Percentiles rank a stretch among this genome's conserved stretches.
phyloP scores from a whole-genome alignment of 208 protist genomes.

The Trypanosoma scelopori region DNA sequence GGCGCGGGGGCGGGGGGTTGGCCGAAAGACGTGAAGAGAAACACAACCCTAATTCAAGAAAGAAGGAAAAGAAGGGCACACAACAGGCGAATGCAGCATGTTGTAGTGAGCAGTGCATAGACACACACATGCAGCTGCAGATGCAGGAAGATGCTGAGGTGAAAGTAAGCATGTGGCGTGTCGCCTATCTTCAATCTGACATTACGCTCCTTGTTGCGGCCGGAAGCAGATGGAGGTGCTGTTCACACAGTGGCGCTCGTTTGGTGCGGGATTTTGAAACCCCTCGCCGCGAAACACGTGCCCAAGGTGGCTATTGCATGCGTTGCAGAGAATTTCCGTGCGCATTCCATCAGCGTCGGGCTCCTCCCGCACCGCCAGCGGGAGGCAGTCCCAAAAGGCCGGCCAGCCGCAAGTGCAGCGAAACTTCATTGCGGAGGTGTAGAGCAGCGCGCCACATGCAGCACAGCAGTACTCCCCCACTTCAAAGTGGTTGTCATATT shows the following conservation, averaged over 20 bases:
- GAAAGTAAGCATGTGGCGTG: no score
- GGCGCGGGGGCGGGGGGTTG: no score
- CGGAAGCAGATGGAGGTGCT: slow-evolving; percentile 65
- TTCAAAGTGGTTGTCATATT: slow-evolving; percentile 65
- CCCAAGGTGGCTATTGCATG: slow-evolving; percentile 92
- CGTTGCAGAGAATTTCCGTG: slow-evolving; percentile 91
- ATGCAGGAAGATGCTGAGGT: background rate
- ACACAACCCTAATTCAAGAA: background rate
- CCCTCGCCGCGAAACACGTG: slow-evolving; percentile 92
- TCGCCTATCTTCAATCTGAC: no score
- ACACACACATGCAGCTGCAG: slow-evolving; percentile 11
- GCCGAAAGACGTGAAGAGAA: no score
- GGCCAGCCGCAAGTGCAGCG: slow-evolving; percentile 89
- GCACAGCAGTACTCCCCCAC: slow-evolving; percentile 77
- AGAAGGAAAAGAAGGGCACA: slow-evolving; percentile 15
- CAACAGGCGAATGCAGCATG: no score
- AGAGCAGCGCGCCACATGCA: slow-evolving; percentile 79
- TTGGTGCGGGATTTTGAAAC: slow-evolving; percentile 84
- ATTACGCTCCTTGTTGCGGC: slow-evolving; percentile 10
- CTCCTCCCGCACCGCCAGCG: slow-evolving; percentile 69
- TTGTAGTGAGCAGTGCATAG: slow-evolving; percentile 20
- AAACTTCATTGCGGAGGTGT: slow-evolving; percentile 87
- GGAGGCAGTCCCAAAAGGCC: slow-evolving; percentile 84
- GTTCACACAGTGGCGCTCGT: slow-evolving; percentile 93
- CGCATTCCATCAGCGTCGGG: slow-evolving; percentile 73